Evolutionary conservation across 805 yeast genomes (phyloP), one percentile per base, ranked within the genome.

Genomic region (Teunomyces barrocoloradensis): DNA sequence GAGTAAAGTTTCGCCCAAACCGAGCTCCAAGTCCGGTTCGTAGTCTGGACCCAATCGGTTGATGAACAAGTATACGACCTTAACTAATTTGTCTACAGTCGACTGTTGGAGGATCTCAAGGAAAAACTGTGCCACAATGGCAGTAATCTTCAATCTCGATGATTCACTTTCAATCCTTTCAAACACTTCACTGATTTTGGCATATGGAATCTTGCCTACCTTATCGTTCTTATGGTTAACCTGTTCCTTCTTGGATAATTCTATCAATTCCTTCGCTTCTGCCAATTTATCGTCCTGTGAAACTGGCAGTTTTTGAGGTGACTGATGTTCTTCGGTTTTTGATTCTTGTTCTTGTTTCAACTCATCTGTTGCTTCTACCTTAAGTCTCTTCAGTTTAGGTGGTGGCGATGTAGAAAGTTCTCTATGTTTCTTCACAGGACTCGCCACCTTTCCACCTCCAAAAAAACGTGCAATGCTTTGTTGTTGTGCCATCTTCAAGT

Each of bases 31-130:
- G 27, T 95, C 97, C 1, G 77, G 75, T 61, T 89, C 96, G 61
- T 94, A 94, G 63, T 94, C 99, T 0, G 99, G 99, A 0, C 97
- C 97, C 7, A 91, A 69, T 51, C 92, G 73, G 63, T 92, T 92
- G 61, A 92, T 90, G 67, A 87, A 87, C 13, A 94, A 75, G 57
- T 92, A 94, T 1, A 91, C 86, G 1, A 89, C 82, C 46, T 80
- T 81, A 5, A 88, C 75, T 45, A 94, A 67, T 38, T 80, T 74
- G n/a, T 66, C 70, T 5, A 67, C 64, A 2, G 63, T 50, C 27
- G 66, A 56, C 38, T 77, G 72, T 23, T 75, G 63, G 45, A 94
- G 69, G 0, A 89, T 82, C 36, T 80, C 78, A 10, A 77, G 66
- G 61, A 87, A 87, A 62, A 91, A 86, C 42, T 81, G 84, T 0